Evolutionary conservation across 2,329 filamentous ascomycete genomes (phyloP).

Genomic region (Dryadomyces quercus-mongolicae): DNA sequence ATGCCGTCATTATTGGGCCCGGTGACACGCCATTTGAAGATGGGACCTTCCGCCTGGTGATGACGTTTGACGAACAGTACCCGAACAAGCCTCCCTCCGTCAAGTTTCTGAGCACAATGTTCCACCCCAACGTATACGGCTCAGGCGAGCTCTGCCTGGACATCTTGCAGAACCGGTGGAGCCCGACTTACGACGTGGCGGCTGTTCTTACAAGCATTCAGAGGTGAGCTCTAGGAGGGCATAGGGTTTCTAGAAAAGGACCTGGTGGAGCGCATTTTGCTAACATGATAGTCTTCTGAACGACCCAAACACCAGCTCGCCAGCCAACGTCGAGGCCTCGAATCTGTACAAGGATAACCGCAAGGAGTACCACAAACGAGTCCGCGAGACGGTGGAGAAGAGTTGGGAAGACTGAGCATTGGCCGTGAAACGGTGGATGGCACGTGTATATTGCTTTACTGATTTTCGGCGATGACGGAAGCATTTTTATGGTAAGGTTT

Average conservation of each 20-base stretch:
- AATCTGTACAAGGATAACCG: constrained; percentile 98
- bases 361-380: constrained; percentile 90
- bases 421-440: not conserved
- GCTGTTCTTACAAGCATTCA: constrained; percentile 96
- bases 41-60: constrained; percentile 91
- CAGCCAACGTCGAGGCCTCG: constrained; percentile 93
- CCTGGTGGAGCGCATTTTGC: constrained; percentile 4
- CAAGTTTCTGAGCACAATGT: constrained; percentile 99
- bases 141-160: constrained; percentile 94
- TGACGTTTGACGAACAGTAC: constrained; percentile 99
- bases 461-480: not conserved
- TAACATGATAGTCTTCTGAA: constrained; percentile 64
- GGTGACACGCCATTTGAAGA: constrained; percentile 97
- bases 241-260: not conserved
- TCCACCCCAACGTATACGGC: constrained; percentile 96
- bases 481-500: not conserved
- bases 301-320: constrained; percentile 96
- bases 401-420: constrained; percentile 81
- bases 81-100: constrained; percentile 96
- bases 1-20: constrained; percentile 94
- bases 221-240: constrained; percentile 43
- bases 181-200: constrained; percentile 95
- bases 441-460: not conserved
- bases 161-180: constrained; percentile 96
- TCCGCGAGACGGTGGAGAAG: constrained; percentile 95